Percentiles rank a stretch among this genome's conserved stretches.
Evolutionary conservation across 2,329 filamentous ascomycete genomes (phyloP).

Genomic region (Pestalotiopsis sp.): DNA sequence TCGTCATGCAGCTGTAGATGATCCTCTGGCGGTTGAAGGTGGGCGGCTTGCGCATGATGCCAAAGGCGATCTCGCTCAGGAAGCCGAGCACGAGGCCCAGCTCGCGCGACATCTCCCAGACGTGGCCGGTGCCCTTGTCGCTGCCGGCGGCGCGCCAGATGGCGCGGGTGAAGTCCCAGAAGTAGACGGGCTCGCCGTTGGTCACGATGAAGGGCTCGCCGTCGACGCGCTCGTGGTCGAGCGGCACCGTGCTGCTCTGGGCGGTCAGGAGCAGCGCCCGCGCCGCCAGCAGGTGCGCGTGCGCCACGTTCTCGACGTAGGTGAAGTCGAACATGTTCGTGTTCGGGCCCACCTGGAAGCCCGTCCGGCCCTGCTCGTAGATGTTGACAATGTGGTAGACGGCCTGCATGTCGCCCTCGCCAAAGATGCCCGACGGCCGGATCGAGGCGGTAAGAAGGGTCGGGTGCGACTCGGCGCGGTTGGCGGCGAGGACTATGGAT

Average conservation of each 20-base stretch:
- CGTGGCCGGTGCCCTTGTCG: constrained; percentile 52
- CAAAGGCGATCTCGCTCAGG: constrained; percentile 54
- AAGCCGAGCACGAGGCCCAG: constrained; percentile 55
- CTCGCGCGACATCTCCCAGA: constrained; percentile 57
- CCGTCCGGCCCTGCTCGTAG: constrained; percentile 69
- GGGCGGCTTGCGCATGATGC: constrained; percentile 52
- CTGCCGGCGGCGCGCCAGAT: constrained; percentile 71
- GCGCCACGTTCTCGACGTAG: constrained; percentile 66
- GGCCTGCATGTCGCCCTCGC: constrained; percentile 81
- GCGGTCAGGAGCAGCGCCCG: constrained; percentile 69
- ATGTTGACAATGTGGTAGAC: constrained; percentile 75
- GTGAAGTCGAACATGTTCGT: constrained; percentile 67
- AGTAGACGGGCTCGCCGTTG: constrained; percentile 86
- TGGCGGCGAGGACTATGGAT: constrained; percentile 76
- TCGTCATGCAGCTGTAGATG: constrained; percentile 72
- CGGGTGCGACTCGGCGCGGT: constrained; percentile 57
- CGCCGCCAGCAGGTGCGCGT: constrained; percentile 83
- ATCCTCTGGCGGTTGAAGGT: constrained; percentile 64
- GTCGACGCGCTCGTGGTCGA: constrained; percentile 74
- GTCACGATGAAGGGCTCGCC: constrained; percentile 90
- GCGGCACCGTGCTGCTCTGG: constrained; percentile 58
- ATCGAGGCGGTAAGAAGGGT: constrained; percentile 77
- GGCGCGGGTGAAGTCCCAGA: constrained; percentile 84
- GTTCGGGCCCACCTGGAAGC: constrained; percentile 78
- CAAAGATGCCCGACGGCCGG: constrained; percentile 87